Base-by-base conservation (phyloP, 495 filamentous ascomycete genomes). In the Hypoxylon fragiforme region DNA sequence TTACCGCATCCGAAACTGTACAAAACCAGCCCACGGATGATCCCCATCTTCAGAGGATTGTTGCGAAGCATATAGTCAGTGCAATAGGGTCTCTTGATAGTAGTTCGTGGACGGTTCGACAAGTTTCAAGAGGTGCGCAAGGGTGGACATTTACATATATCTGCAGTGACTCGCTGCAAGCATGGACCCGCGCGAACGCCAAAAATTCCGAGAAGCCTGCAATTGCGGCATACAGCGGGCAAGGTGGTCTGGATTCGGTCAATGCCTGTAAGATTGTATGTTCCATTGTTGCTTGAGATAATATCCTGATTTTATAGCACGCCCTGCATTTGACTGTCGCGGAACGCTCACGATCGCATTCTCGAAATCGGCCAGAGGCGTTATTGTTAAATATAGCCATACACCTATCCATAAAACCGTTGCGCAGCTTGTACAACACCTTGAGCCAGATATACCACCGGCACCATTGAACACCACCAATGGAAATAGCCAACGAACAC, bases 261-360 rank as follows among this genome's bases (percentile, higher is more conserved):
- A 70, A 74, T 43, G 40, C 71, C 21, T 60, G 75, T 73, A 64
- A 45, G 67, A 7, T 12, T 44, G 8, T 11, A 6, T 8, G 1
- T 8, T 40, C 2, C 4, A 36, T 8, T 26, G 3, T 9, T 16
- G 13, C 18, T 47, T 2, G 11, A 9, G 11, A 30, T 32, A 37
- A 12, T 4, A 48, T 44, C 9, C 60, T 73, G 26, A 72, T 47
- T 13, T 50, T 14, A 12, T 37, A 78, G 74, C 67, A 41, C 76
- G 76, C 19, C 76, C 76, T 24, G 75, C 76, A 0, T 79, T 79
- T 42, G 75, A 79, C 44, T 79, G 76, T 45, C 70, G 75, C 18
- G 76, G 76, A 12, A 70, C 66, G 1, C 50, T 79, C 7, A 69
- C 56, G 12, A 73, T 79, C 30, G 60, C 68, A 3, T 79, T 79